Conservation (phyloP, 768 basidiomycete species). For the Amanita muscaria region DNA sequence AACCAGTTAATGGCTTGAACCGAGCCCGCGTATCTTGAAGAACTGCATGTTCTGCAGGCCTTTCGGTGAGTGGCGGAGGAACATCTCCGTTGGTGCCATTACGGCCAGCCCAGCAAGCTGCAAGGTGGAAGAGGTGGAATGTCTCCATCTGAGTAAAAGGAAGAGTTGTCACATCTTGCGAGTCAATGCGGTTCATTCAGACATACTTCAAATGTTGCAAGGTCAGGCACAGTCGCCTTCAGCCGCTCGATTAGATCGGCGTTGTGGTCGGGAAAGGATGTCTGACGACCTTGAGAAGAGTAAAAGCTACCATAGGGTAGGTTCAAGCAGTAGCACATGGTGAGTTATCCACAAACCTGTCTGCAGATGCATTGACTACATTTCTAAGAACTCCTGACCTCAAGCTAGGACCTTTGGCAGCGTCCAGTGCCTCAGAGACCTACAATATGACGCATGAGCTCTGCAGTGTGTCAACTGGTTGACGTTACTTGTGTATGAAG, state of each 20-base stretch:
- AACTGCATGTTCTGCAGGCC: conserved; percentile 32
- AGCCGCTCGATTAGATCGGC: conserved; percentile 50
- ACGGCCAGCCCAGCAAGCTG: conserved; percentile 50
- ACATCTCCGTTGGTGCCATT: background rate
- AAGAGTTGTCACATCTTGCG: too few species aligned
- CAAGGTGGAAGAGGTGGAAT: conserved; percentile 74
- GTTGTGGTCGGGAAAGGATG: conserved; percentile 74
- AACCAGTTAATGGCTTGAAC: conserved; percentile 11
- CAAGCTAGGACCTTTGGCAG: conserved; percentile 33
- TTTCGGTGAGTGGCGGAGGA: conserved; percentile 36
- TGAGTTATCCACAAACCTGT: conserved; percentile 43
- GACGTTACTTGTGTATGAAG: conserved; percentile 43
- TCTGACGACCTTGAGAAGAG: conserved; percentile 78
- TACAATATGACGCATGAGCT: conserved; percentile 17
- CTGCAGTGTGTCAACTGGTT: background rate
- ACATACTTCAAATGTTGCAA: conserved; percentile 62
- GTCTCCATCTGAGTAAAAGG: conserved; percentile 63
- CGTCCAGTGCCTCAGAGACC: conserved; percentile 38
- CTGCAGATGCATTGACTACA: conserved; percentile 69
- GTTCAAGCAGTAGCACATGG: conserved; percentile 4
- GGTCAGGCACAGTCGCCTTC: conserved; percentile 36
- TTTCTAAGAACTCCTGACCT: conserved; percentile 31
- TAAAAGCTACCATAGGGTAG: too few species aligned
- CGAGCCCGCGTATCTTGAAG: conserved; percentile 19
- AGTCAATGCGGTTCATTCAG: too few species aligned